These are phyloP conservation scores for Phialophora tarda DNA, from an alignment of 2,329 filamentous ascomycete genomes.

Conservation along the genomic window DNA sequence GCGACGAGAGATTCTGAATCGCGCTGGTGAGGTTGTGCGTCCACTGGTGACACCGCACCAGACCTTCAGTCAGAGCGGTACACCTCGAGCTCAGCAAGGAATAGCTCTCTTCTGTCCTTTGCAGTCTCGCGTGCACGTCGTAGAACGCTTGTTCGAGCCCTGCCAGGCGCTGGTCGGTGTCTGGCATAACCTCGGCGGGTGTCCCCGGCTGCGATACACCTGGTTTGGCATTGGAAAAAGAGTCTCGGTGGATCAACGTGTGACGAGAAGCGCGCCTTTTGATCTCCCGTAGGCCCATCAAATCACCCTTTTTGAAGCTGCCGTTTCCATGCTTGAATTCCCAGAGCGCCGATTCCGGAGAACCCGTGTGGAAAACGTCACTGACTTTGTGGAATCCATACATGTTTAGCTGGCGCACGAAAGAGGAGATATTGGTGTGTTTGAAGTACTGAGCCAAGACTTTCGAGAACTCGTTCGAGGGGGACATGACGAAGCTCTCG, in stretches of 20 bases:
- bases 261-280: slow-evolving; percentile 93
- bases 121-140: slow-evolving; percentile 76
- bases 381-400: slow-evolving; percentile 99
- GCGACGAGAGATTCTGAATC: slow-evolving; percentile 63
- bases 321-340: slow-evolving; percentile 98
- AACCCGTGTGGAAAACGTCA: slow-evolving; percentile 95
- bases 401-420: slow-evolving; percentile 98
- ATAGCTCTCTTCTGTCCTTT: slow-evolving; percentile 82
- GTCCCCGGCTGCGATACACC: slow-evolving; percentile 78
- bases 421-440: slow-evolving; percentile 98
- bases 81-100: slow-evolving; percentile 80
- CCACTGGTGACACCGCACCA: slow-evolving; percentile 70
- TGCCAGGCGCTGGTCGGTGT: slow-evolving; percentile 77
- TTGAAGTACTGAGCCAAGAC: slow-evolving; percentile 99
- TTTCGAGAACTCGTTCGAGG: slow-evolving; percentile 96
- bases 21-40: slow-evolving; percentile 49
- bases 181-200: slow-evolving; percentile 81
- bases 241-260: slow-evolving; percentile 88
- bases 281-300: slow-evolving; percentile 90
- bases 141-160: slow-evolving; percentile 81
- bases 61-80: slow-evolving; percentile 78
- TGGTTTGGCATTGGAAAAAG: slow-evolving; percentile 78
- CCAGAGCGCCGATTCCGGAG: slow-evolving; percentile 92
- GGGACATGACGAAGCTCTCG: slow-evolving; percentile 99
- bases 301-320: slow-evolving; percentile 93